Base-by-base conservation (phyloP, 805 yeast species). In the Pichia membranifaciens region DNA sequence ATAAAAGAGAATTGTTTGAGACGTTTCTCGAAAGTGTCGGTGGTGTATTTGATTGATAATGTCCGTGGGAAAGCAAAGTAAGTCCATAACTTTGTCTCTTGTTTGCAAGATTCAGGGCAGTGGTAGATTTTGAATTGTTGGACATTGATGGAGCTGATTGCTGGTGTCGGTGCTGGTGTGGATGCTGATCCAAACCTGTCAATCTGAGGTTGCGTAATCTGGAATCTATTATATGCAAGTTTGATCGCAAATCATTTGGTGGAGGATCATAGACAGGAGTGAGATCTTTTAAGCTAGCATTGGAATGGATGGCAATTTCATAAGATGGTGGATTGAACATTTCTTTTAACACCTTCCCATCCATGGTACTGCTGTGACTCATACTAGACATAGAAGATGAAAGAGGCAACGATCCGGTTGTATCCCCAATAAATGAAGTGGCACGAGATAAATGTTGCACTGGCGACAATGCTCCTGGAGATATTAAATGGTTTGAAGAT, bases 311-410 rank as follows among this genome's bases (percentile, higher is more conserved):
- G 0, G 98, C 97, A 29, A 85, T 82, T 7, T 74, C 75, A 64
- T 91, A 91, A 0, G 96, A 81, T 0, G 98, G 98, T 6, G 91
- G 96, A 42, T 79, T 69, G 18, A 84, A 80, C 53, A 52, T 43
- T 20, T 41, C 41, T 16, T 41, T 43, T 37, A 43, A 41, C 6
- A 17, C 18, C n/a, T 35, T 32, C n/a, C 33, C 44, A 40, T 40
- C 33, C 6, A 18, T 38, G 12, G 5, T 29, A 22, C 2, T 28
- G 16, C 17, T 43, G 36, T 21, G 10, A 12, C 6, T 8, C 21
- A 31, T 10, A 31, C 35, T 22, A 4, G 40, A 22, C 13, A 31
- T 16, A 9, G 33, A 7, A 9, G 31, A 34, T 7, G 39, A 6
- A 3, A 18, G 31, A 1, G 12, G 29, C 13, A 15, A 8, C 4